A percentile compares a stretch with the other conserved stretches of the same genome.
phyloP scores from a whole-genome alignment of 208 protist species.

The Acanthamoeba castellanii region DNA sequence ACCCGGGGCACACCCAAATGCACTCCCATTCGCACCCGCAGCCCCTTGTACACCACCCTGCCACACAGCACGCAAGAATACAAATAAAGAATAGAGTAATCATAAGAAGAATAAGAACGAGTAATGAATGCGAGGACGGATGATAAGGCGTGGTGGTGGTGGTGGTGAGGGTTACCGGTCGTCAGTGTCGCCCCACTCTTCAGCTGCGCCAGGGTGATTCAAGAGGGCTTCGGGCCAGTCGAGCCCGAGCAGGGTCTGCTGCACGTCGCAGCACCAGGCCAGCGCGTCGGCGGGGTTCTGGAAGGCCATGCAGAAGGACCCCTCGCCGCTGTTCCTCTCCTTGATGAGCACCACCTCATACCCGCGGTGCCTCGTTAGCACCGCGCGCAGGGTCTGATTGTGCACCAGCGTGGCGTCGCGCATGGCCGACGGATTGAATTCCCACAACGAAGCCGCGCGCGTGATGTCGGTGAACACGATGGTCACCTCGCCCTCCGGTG shows the following conservation, averaged over 20 bases:
- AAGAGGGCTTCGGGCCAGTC: slow-evolving; percentile 38
- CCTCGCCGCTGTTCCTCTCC: slow-evolving; percentile 38
- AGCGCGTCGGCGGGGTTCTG: slow-evolving; percentile 19
- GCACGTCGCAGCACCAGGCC: slow-evolving; percentile 37
- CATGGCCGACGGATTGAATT: slow-evolving; percentile 41
- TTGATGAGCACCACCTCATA: slow-evolving; percentile 51
- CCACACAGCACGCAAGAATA: no score
- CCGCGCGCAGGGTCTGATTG: background rate
- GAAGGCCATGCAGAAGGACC: slow-evolving; percentile 75
- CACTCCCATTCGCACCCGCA: slow-evolving; percentile 66
- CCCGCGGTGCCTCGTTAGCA: background rate
- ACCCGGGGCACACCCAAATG: background rate
- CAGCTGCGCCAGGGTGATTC: no score
- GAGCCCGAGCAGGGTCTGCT: background rate
- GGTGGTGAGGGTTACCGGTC: no score
- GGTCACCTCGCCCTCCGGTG: slow-evolving; percentile 10
- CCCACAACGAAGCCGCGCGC: slow-evolving; percentile 52
- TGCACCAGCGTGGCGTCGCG: slow-evolving; percentile 65
- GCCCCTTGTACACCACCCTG: slow-evolving; percentile 26
- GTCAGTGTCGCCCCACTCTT: slow-evolving; percentile 59
- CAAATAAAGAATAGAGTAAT: no score
- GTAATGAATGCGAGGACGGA: no score
- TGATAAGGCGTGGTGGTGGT: no score
- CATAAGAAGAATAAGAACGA: no score
- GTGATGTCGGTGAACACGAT: slow-evolving; percentile 70